A percentile compares a stretch with the other conserved stretches of the same genome.
Evolutionary conservation across 306 rosid species (phyloP).

Genomic region (Boehmeria nivea): DNA sequence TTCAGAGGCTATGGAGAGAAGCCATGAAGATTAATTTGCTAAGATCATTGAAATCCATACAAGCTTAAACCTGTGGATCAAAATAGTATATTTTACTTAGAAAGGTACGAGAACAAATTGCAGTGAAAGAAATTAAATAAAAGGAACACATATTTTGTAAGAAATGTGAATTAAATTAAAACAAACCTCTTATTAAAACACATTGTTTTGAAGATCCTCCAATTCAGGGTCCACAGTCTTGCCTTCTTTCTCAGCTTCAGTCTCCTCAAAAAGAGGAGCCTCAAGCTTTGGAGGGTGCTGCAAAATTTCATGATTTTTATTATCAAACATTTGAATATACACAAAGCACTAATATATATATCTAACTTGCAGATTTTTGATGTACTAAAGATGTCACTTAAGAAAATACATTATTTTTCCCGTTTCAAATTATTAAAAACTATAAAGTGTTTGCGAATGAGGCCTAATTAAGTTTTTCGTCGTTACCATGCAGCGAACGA

Average conservation of each 20-base stretch:
- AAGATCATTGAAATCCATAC: no score
- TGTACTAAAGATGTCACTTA: no score
- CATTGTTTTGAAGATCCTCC: constrained; percentile 50
- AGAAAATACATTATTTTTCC: no score
- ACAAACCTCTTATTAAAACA: constrained; percentile 43
- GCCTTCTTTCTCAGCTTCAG: constrained; percentile 47
- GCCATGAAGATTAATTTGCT: not conserved
- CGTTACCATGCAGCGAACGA: constrained; percentile 88
- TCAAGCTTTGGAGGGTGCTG: constrained; percentile 89
- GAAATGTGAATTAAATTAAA: not conserved
- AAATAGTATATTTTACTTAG: no score
- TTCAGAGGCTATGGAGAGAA: not conserved
- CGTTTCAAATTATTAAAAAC: no score
- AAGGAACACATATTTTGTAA: not conserved
- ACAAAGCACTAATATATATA: not conserved
- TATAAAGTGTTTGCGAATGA: not conserved
- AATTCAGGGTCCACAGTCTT: constrained; percentile 41
- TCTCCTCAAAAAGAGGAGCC: constrained; percentile 40
- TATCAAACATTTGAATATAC: not conserved
- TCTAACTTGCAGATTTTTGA: no score
- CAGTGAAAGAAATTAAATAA: not conserved
- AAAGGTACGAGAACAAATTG: no score
- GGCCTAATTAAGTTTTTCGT: constrained; percentile 11
- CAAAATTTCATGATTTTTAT: not conserved
- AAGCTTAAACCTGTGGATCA: no score